Percentiles rank a stretch among this genome's conserved stretches.
Evolutionary conservation across 768 basidiomycete species (phyloP).

Genomic region (Pleurotus cornucopiae): DNA sequence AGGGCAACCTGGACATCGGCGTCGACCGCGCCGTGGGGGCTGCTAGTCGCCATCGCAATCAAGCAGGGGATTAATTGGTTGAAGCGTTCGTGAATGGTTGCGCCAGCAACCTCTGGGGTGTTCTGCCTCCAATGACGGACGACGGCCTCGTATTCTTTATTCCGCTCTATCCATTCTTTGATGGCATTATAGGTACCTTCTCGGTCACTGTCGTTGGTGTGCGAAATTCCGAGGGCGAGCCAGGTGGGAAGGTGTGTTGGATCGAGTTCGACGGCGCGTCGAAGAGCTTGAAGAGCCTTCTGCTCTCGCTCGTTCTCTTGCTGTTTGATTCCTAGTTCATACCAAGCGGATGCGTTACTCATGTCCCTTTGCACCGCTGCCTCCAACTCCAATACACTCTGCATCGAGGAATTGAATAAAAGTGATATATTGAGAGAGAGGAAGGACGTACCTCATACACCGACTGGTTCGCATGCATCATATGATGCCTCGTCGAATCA

Average conservation of each 20-base stretch:
- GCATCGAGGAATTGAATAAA: slow-evolving; percentile 13
- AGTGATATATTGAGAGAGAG: neutral
- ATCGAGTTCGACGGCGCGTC: slow-evolving; percentile 77
- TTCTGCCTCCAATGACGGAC: slow-evolving; percentile 36
- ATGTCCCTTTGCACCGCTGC: slow-evolving; percentile 82
- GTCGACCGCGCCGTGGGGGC: slow-evolving; percentile 63
- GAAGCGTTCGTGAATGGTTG: slow-evolving; percentile 36
- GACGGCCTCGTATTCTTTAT: slow-evolving; percentile 48
- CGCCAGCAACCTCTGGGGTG: slow-evolving; percentile 22
- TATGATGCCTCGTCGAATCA: slow-evolving; percentile 50
- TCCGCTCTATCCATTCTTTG: slow-evolving; percentile 73
- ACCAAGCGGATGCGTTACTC: slow-evolving; percentile 75
- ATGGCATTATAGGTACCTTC: slow-evolving; percentile 75
- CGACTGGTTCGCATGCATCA: slow-evolving; percentile 34
- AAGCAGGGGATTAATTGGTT: slow-evolving; percentile 65
- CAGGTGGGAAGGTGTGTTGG: slow-evolving; percentile 73
- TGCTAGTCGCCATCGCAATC: slow-evolving; percentile 72
- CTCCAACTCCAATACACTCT: slow-evolving; percentile 89
- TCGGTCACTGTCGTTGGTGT: slow-evolving; percentile 85
- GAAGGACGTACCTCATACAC: slow-evolving; percentile 36
- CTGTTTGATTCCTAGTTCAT: slow-evolving; percentile 89
- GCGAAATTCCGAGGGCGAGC: slow-evolving; percentile 87
- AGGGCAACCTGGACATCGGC: slow-evolving; percentile 95
- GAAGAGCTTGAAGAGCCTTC: slow-evolving; percentile 82
- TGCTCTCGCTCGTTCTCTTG: slow-evolving; percentile 97